Evolutionary conservation across 192 early-diverging fungal genomes (phyloP).

Genomic region (Backusella psychrophila): DNA sequence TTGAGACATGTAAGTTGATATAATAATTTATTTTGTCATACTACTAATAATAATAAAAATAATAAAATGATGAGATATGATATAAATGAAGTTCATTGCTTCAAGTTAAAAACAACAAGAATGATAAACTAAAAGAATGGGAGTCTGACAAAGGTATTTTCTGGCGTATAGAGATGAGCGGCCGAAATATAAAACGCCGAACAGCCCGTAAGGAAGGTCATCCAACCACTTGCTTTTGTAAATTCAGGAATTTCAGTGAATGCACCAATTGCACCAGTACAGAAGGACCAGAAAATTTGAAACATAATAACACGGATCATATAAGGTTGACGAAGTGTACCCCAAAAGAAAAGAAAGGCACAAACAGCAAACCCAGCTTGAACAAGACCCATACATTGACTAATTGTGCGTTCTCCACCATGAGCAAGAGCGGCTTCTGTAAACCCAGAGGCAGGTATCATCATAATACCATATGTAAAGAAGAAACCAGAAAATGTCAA

Average conservation of each 20-base stretch:
- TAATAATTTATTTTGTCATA: not conserved
- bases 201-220: conserved; percentile 12
- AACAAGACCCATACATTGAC: conserved; percentile 1
- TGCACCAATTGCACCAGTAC: conserved; percentile 11
- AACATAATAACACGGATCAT: conserved; percentile 17
- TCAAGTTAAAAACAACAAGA: not conserved
- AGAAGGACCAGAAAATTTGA: conserved; percentile 21
- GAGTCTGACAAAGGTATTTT: conserved; percentile 7
- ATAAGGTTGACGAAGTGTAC: conserved; percentile 20
- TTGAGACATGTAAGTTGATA: not conserved
- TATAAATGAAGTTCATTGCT: not conserved
- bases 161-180: conserved; percentile 8
- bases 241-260: not conserved
- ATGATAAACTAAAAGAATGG: conserved; percentile 15
- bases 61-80: not conserved
- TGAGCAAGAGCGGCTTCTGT: not conserved
- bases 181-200: conserved; percentile 17
- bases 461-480: conserved; percentile 27
- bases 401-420: not conserved
- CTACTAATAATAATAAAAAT: not conserved
- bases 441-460: conserved; percentile 17
- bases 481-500: conserved; percentile 22
- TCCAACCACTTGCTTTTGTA: conserved; percentile 21
- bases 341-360: conserved; percentile 22
- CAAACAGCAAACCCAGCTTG: conserved; percentile 14